These are phyloP conservation scores for Cochlearia excelsa DNA, from an alignment of 345 rosid genomes.

Conservation along the genomic window DNA sequence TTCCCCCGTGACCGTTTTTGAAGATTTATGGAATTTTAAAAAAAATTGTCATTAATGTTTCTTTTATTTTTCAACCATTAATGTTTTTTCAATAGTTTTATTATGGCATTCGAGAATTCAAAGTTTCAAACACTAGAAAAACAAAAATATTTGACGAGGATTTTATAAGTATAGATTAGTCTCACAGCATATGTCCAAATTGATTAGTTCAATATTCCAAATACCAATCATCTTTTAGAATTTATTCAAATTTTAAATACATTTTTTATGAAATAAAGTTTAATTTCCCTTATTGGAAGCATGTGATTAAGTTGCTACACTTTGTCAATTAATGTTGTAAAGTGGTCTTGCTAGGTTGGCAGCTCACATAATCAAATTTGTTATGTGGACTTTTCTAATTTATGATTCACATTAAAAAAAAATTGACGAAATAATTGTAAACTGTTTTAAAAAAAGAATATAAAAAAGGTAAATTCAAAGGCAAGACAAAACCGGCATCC, in stretches of 20 bases:
- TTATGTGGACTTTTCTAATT: conserved; percentile 6
- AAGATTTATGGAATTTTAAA: no score
- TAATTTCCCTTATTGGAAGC: conserved; percentile 35
- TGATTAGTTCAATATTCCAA: conserved; percentile 10
- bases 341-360: conserved; percentile 39
- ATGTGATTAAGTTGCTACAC: conserved; percentile 29
- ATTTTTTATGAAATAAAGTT: conserved; percentile 30
- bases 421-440: conserved; percentile 14
- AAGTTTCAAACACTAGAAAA: no score
- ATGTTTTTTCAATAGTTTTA: no score
- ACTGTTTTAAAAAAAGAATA: no score
- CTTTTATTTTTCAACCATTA: no score
- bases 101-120: no score
- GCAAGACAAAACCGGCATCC: conserved; percentile 31
- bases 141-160: no score
- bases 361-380: conserved; percentile 27
- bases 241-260: conserved; percentile 16
- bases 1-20: no score
- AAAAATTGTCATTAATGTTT: no score
- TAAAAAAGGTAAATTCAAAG: conserved; percentile 37
- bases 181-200: neutral
- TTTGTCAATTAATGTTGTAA: conserved; percentile 30
- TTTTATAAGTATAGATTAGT: no score
- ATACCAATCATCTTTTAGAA: conserved; percentile 27
- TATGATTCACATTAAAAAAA: neutral